These are phyloP conservation scores for Chenopodium formosanum DNA, from an alignment of 148 eudicot species.

Conservation along the genomic window DNA sequence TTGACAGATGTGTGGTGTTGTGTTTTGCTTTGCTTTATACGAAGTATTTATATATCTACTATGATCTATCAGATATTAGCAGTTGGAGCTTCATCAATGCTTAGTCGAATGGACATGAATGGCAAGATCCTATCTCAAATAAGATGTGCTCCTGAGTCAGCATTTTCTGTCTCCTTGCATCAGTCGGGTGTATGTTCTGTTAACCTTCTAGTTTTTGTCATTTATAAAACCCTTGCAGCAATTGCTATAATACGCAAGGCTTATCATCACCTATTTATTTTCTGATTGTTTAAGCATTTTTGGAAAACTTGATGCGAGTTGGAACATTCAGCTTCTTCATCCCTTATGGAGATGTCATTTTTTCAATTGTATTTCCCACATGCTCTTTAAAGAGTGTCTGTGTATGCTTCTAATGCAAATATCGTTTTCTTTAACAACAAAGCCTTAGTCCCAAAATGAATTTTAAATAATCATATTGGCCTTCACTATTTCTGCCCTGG, in stretches of 20 bases:
- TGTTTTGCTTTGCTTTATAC: background rate
- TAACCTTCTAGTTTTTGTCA: background rate
- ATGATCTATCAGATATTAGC: slow-evolving; percentile 63
- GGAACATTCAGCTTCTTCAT: background rate
- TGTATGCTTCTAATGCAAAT: no score
- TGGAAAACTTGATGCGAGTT: background rate
- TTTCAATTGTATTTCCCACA: background rate
- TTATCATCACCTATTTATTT: background rate
- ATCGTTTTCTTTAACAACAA: no score
- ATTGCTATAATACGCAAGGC: background rate
- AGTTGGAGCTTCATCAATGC: slow-evolving; percentile 86
- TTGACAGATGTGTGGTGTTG: background rate
- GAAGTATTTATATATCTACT: background rate
- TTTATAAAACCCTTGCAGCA: background rate
- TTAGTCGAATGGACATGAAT: slow-evolving; percentile 78
- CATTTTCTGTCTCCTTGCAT: slow-evolving; percentile 80
- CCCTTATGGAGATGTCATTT: background rate
- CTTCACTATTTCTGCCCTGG: background rate
- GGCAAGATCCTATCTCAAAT: slow-evolving; percentile 80
- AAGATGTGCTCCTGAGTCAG: slow-evolving; percentile 81
- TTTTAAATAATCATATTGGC: no score
- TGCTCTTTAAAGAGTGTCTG: background rate
- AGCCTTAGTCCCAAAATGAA: no score
- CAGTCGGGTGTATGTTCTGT: slow-evolving; percentile 66
- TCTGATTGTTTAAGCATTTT: background rate